Evolutionary conservation across 768 basidiomycete species (phyloP).

Genomic region (Xerocomus brunneocitrinus): DNA sequence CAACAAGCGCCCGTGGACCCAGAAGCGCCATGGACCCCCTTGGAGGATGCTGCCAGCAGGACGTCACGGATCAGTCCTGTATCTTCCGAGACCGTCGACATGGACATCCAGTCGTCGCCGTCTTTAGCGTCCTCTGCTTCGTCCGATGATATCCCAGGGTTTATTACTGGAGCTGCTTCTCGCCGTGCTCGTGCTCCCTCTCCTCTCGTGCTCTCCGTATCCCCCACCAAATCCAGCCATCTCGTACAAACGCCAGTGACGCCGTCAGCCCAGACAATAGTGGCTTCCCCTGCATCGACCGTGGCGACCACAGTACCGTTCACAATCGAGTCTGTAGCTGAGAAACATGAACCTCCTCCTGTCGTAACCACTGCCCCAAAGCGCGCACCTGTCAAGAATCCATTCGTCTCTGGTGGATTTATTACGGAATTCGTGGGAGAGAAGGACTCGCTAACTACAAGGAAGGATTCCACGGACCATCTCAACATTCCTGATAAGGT

Average conservation of each 20-base stretch:
- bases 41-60: constrained; percentile 28
- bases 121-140: constrained; percentile 23
- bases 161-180: constrained; percentile 29
- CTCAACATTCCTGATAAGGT: constrained; percentile 7
- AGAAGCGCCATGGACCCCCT: constrained; percentile 12
- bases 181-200: constrained; percentile 24
- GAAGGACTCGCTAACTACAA: constrained; percentile 19
- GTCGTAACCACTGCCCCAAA: constrained; percentile 4
- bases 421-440: constrained; percentile 41
- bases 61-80: constrained; percentile 27
- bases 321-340: constrained; percentile 2
- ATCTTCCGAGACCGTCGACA: constrained; percentile 32
- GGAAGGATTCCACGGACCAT: constrained; percentile 20
- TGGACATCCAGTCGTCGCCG: constrained; percentile 33
- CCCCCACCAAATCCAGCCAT: constrained; percentile 6
- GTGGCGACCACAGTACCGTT: constrained; percentile 10
- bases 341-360: constrained; percentile 10
- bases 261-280: constrained; percentile 11
- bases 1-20: constrained; percentile 16
- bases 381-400: constrained; percentile 31
- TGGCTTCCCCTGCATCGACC: constrained; percentile 19
- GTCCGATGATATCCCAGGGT: constrained; percentile 30
- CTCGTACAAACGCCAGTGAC: constrained; percentile 14
- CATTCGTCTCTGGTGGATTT: constrained; percentile 51
- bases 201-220: constrained; percentile 22